Evolutionary conservation across 108 stramenopile genomes (phyloP).

Genomic region (Cylindrotheca closterium): DNA sequence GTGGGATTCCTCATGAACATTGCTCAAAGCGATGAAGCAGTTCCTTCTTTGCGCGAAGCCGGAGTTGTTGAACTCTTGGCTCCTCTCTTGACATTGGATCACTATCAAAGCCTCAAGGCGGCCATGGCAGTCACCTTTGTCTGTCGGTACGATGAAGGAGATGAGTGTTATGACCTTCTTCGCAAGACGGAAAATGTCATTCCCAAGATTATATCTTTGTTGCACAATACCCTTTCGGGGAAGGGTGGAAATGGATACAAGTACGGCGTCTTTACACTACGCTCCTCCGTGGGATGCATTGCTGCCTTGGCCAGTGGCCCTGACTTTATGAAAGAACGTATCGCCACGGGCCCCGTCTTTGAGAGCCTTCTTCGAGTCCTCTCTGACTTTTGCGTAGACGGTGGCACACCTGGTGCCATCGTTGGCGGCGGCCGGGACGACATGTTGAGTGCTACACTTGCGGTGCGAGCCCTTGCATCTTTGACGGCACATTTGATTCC

Average conservation of each 20-base stretch:
- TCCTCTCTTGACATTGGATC: constrained; percentile 83
- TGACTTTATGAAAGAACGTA: constrained; percentile 91
- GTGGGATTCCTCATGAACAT: constrained; percentile 94
- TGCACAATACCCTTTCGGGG: constrained; percentile 89
- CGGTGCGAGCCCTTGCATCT: constrained; percentile 69
- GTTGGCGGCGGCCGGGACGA: constrained; percentile 89
- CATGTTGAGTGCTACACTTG: constrained; percentile 79
- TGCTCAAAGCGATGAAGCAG: constrained; percentile 89
- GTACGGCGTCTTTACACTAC: constrained; percentile 89
- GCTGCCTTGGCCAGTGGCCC: constrained; percentile 86
- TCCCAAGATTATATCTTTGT: constrained; percentile 82
- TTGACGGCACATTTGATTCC: constrained; percentile 85
- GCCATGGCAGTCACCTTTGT: constrained; percentile 93
- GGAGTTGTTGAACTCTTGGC: constrained; percentile 88
- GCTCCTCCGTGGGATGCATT: constrained; percentile 88
- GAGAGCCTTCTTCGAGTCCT: constrained; percentile 88
- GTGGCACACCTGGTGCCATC: constrained; percentile 86
- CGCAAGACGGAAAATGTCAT: constrained; percentile 91
- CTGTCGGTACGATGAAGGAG: constrained; percentile 85
- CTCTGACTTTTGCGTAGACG: constrained; percentile 87
- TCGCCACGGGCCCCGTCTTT: constrained; percentile 82
- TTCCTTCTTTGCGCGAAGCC: constrained; percentile 76
- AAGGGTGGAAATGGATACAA: constrained; percentile 90
- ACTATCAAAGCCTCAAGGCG: constrained; percentile 91
- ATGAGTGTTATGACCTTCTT: constrained; percentile 86